Conservation (phyloP, 495 filamentous ascomycete species). For the Sphaerosporella brunnea region DNA sequence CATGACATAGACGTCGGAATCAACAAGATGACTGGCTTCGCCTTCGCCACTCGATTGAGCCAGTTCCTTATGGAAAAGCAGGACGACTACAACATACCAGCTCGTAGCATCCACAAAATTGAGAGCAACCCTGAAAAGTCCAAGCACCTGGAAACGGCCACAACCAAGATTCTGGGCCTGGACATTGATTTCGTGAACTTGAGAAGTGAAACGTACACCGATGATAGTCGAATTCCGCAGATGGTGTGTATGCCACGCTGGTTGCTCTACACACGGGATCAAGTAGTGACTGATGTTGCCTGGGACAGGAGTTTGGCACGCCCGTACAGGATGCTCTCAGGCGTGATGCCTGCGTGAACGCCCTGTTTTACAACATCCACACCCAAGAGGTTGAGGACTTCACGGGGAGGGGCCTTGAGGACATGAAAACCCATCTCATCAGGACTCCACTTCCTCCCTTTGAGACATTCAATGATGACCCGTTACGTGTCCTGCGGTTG, state of each 20-base stretch:
- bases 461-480: conserved; percentile 90
- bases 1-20: conserved; percentile 93
- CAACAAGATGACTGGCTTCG: conserved; percentile 80
- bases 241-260: conserved; percentile 31
- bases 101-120: conserved; percentile 50
- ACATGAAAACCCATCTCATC: conserved; percentile 55
- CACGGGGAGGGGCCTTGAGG: conserved; percentile 51
- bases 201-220: conserved; percentile 72
- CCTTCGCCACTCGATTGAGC: conserved; percentile 50
- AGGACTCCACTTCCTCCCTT: conserved; percentile 76
- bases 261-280: background rate
- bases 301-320: conserved; percentile 56
- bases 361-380: conserved; percentile 87
- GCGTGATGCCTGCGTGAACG: conserved; percentile 86
- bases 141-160: conserved; percentile 90
- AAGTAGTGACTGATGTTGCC: background rate
- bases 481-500: conserved; percentile 70
- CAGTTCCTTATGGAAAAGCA: conserved; percentile 38
- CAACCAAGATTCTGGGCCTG: conserved; percentile 64
- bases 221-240: conserved; percentile 70
- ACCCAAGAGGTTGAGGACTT: conserved; percentile 65
- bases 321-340: conserved; percentile 76
- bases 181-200: conserved; percentile 92
- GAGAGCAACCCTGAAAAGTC: conserved; percentile 89
- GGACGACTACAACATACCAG: conserved; percentile 27